Evolutionary conservation across 2,329 filamentous ascomycete species (phyloP).

Genomic region (Spiromastix sp.): DNA sequence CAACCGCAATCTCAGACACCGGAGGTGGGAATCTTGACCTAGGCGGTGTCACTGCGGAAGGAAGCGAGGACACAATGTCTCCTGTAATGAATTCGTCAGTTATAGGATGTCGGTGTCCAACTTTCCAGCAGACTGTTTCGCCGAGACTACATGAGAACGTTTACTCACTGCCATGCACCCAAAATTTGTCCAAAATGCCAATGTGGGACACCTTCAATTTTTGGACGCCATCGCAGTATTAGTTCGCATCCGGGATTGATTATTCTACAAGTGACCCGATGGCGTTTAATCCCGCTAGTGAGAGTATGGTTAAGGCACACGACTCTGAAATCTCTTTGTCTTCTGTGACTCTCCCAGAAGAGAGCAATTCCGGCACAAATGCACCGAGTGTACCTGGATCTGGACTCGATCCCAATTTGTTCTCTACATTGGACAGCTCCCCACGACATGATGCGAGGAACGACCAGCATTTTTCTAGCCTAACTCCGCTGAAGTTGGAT

Average conservation of each 20-base stretch:
- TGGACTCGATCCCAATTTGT: constrained; percentile 1
- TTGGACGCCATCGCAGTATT: constrained; percentile 5
- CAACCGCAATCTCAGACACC: too few species aligned
- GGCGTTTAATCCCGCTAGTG: not conserved
- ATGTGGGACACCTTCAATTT: constrained; percentile 5
- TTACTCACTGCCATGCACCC: constrained; percentile 3
- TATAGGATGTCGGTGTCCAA: too few species aligned
- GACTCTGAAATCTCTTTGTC: too few species aligned
- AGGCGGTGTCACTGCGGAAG: too few species aligned
- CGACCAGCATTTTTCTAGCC: constrained; percentile 5
- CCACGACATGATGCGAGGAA: constrained; percentile 3
- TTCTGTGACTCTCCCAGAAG: too few species aligned
- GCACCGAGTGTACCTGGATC: too few species aligned
- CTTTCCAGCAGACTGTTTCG: too few species aligned
- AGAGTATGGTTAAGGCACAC: too few species aligned
- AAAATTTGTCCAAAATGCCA: constrained; percentile 5
- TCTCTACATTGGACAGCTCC: constrained; percentile 1
- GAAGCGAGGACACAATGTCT: too few species aligned
- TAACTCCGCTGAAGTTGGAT: constrained; percentile 10
- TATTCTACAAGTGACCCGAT: constrained; percentile 4
- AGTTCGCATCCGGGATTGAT: constrained; percentile 6
- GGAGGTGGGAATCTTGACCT: too few species aligned
- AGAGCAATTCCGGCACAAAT: too few species aligned
- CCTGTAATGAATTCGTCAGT: too few species aligned
- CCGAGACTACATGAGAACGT: not conserved